phyloP scores from a whole-genome alignment of 2,329 filamentous ascomycete species.

The Aspergillaceae sp. region DNA sequence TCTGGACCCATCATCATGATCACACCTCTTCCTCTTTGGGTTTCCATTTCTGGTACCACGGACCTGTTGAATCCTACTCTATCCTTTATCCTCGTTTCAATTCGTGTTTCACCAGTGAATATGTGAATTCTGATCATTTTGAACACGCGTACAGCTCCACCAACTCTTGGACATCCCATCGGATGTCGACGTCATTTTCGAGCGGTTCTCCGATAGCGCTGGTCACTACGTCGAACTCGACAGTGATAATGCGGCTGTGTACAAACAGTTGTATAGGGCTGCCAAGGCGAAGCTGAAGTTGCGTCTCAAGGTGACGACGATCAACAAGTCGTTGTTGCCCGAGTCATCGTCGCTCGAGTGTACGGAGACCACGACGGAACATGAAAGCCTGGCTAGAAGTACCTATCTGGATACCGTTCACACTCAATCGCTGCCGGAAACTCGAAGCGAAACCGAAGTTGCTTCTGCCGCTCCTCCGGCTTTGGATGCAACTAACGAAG shows the following conservation, averaged over 20 bases:
- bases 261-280: constrained; percentile 93
- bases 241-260: constrained; percentile 67
- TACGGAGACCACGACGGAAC: constrained; percentile 9
- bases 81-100: background rate
- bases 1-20: background rate
- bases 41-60: background rate
- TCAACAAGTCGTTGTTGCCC: constrained; percentile 14
- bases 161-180: constrained; percentile 56
- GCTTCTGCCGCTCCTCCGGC: constrained; percentile 5
- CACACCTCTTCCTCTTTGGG: background rate
- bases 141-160: constrained; percentile 51
- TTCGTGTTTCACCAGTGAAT: background rate
- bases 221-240: constrained; percentile 72
- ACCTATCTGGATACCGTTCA: constrained; percentile 38
- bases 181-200: constrained; percentile 59
- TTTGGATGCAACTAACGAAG: constrained; percentile 1
- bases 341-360: constrained; percentile 6
- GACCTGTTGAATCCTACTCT: background rate
- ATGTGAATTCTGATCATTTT: too few relatives aligned
- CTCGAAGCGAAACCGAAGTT: constrained; percentile 9
- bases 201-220: constrained; percentile 93
- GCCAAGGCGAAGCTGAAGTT: constrained; percentile 98
- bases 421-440: constrained; percentile 19
- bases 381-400: constrained; percentile 19
- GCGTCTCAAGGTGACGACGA: constrained; percentile 64